phyloP scores from a whole-genome alignment of 352 stramenopile species.

The Phytophthora parvispora region DNA sequence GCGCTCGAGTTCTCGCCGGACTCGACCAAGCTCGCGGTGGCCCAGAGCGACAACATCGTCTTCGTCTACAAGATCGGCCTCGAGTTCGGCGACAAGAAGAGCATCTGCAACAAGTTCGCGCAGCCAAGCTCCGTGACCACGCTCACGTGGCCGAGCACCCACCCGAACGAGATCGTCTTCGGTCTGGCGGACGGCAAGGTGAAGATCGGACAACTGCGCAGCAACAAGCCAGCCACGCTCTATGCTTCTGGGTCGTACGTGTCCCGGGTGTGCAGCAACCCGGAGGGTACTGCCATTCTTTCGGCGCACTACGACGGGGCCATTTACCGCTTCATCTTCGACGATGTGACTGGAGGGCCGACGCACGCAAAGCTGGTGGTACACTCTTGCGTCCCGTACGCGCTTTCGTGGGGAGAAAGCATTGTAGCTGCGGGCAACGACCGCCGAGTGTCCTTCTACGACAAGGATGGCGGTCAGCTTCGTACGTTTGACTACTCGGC shows the following conservation, averaged over 20 bases:
- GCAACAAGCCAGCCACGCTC: constrained; percentile 94
- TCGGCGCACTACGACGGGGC: constrained; percentile 94
- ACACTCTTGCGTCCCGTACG: constrained; percentile 92
- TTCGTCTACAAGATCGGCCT: constrained; percentile 97
- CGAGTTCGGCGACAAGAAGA: constrained; percentile 97
- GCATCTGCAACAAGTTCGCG: constrained; percentile 97
- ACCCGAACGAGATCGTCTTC: constrained; percentile 96
- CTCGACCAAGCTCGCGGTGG: constrained; percentile 95
- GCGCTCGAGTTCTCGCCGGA: constrained; percentile 95
- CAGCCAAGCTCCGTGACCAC: constrained; percentile 88
- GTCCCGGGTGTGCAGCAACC: constrained; percentile 85
- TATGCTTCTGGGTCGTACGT: constrained; percentile 92
- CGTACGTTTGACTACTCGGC: constrained; percentile 93
- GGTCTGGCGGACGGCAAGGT: constrained; percentile 95
- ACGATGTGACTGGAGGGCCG: constrained; percentile 82
- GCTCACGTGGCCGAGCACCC: constrained; percentile 92
- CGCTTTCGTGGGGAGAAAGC: constrained; percentile 91
- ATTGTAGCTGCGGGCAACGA: constrained; percentile 95
- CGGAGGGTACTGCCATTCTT: constrained; percentile 89
- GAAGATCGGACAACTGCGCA: constrained; percentile 94
- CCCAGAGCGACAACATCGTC: constrained; percentile 97
- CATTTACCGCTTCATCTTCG: constrained; percentile 95
- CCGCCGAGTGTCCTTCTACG: constrained; percentile 93
- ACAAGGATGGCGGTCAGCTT: constrained; percentile 84
- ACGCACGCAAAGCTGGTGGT: constrained; percentile 90